phyloP scores from a whole-genome alignment of 495 filamentous ascomycete genomes.

The Cercophora sp. region DNA sequence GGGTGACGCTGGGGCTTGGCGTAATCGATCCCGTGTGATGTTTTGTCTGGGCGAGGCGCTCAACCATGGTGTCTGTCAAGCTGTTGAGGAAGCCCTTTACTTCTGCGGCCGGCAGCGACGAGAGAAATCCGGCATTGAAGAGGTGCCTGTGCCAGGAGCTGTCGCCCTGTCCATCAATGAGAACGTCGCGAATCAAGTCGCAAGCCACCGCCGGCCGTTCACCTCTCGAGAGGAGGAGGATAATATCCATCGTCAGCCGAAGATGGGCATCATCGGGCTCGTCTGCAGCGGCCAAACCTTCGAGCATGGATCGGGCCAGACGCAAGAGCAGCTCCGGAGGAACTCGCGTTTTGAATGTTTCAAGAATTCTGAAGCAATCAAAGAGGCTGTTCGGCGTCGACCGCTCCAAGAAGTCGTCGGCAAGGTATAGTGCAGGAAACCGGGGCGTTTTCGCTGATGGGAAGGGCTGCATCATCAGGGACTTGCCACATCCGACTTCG shows the following conservation, averaged over 20 bases:
- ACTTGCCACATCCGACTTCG: slow-evolving; percentile 8
- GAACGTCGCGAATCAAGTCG: slow-evolving; percentile 25
- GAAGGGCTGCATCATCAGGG: slow-evolving; percentile 17
- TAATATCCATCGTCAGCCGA: slow-evolving; percentile 1
- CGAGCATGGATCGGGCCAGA: neutral
- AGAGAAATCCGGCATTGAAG: slow-evolving; percentile 23
- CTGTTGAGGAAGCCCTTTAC: slow-evolving; percentile 25
- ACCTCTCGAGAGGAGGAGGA: slow-evolving; percentile 9
- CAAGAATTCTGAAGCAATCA: neutral
- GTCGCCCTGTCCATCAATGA: slow-evolving; percentile 32
- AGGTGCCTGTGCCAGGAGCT: slow-evolving; percentile 38
- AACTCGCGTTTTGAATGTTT: neutral
- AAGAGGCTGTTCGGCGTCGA: neutral
- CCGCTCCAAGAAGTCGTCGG: slow-evolving; percentile 21
- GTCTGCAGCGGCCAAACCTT: neutral
- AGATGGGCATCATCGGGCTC: neutral
- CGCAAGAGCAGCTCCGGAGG: neutral
- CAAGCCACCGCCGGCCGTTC: slow-evolving; percentile 19
- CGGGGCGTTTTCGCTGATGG: slow-evolving; percentile 16
- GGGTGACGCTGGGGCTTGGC: too few relatives aligned
- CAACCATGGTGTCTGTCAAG: slow-evolving; percentile 29
- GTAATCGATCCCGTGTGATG: too few relatives aligned
- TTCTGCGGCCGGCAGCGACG: slow-evolving; percentile 21
- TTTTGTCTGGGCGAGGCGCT: slow-evolving; percentile 23
- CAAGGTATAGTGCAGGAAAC: slow-evolving; percentile 22